A percentile compares a stretch with the other conserved stretches of the same genome.
Evolutionary conservation across 257 asterid genomes (phyloP).

Genomic region (Cordia subcordata): DNA sequence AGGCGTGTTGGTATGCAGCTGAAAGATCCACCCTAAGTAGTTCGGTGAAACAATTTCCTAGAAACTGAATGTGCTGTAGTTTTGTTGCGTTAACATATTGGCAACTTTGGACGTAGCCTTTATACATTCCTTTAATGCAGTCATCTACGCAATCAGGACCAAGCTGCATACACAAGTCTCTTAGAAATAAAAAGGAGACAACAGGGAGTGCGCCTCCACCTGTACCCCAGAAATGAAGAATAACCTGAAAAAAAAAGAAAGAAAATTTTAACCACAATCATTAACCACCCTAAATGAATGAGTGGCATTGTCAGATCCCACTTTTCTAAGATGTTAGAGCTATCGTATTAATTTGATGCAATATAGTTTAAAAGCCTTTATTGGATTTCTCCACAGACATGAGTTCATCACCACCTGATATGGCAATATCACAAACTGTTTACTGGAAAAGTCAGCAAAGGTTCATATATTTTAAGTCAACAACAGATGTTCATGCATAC

Average conservation of each 20-base stretch:
- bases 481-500: too few species aligned
- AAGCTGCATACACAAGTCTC: slow-evolving; percentile 72
- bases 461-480: too few species aligned
- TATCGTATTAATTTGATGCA: too few species aligned
- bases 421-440: too few species aligned
- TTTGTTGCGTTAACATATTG: slow-evolving; percentile 68
- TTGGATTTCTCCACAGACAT: too few species aligned
- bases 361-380: too few species aligned
- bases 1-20: slow-evolving; percentile 86
- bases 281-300: not conserved
- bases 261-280: not conserved
- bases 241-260: slow-evolving; percentile 48
- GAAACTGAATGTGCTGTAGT: slow-evolving; percentile 87
- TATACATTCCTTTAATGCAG: slow-evolving; percentile 91
- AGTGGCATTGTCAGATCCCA: too few species aligned
- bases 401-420: too few species aligned
- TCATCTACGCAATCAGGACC: slow-evolving; percentile 82
- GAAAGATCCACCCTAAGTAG: slow-evolving; percentile 66
- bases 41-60: slow-evolving; percentile 77
- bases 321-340: too few species aligned
- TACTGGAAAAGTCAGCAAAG: too few species aligned
- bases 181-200: slow-evolving; percentile 78
- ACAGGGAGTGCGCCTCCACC: slow-evolving; percentile 91
- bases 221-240: slow-evolving; percentile 96
- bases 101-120: slow-evolving; percentile 81